Evolutionary conservation across 2,329 filamentous ascomycete species (phyloP).

Genomic region (Plenodomus lindquistii): DNA sequence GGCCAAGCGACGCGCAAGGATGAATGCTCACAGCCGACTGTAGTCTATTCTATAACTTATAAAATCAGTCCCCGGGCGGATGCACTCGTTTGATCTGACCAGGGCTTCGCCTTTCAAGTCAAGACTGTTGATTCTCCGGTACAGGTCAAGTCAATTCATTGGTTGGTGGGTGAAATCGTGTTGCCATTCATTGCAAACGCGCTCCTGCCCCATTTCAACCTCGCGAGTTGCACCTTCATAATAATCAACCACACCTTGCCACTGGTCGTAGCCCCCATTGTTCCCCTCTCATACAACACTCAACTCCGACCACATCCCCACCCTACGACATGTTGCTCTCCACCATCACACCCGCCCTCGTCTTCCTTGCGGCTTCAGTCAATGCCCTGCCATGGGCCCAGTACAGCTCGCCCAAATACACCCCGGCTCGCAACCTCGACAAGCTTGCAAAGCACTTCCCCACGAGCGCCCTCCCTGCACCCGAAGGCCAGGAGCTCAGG

Average conservation of each 20-base stretch:
- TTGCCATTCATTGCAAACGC: too few species aligned
- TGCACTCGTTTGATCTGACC: too few species aligned
- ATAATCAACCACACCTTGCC: background rate
- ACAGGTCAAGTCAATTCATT: too few species aligned
- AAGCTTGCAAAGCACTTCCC: constrained; percentile 34
- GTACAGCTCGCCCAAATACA: constrained; percentile 11
- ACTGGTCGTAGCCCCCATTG: background rate
- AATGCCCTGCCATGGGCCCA: constrained; percentile 18
- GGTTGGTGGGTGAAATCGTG: too few species aligned
- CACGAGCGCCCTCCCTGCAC: constrained; percentile 32
- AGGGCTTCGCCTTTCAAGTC: too few species aligned
- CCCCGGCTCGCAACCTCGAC: constrained; percentile 24
- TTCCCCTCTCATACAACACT: background rate
- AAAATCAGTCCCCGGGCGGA: constrained; percentile 28
- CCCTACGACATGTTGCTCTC: constrained; percentile 30
- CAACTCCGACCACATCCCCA: background rate
- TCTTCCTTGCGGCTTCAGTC: constrained; percentile 23
- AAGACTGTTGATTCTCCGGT: too few species aligned
- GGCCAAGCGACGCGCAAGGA: constrained; percentile 24
- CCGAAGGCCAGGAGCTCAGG: constrained; percentile 43
- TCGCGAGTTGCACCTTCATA: too few species aligned
- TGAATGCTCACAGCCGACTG: constrained; percentile 16
- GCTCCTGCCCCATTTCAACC: too few species aligned
- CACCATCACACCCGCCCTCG: constrained; percentile 23
- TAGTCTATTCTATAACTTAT: too few species aligned